Evolutionary conservation across 371 early-diverging fungal species (phyloP).

Genomic region (Thermomucor indicae-seudaticae): DNA sequence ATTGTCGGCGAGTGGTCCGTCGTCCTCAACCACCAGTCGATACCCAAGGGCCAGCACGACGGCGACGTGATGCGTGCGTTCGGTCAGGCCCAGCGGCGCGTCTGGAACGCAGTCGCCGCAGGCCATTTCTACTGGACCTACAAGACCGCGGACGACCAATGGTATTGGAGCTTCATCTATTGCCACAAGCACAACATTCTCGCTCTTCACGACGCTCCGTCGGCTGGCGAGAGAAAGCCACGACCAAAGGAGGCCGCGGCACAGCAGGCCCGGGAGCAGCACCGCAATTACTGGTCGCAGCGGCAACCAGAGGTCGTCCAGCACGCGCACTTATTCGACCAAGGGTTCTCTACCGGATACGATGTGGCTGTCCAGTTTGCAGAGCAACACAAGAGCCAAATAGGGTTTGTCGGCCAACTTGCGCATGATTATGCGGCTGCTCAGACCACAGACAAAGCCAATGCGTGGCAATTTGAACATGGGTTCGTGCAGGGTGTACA

Average conservation of each 20-base stretch:
- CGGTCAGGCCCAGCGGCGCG: constrained; percentile 9
- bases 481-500: constrained; percentile 17
- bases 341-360: constrained; percentile 17
- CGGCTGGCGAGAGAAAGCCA: not conserved
- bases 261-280: constrained; percentile 4
- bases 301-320: constrained; percentile 2
- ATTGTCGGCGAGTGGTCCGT: constrained; percentile 30
- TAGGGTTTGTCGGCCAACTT: constrained; percentile 21
- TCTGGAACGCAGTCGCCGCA: constrained; percentile 15
- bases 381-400: constrained; percentile 4
- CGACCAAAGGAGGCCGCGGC: not conserved
- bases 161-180: constrained; percentile 27
- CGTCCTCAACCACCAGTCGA: constrained; percentile 17
- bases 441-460: constrained; percentile 2
- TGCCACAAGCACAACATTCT: constrained; percentile 16
- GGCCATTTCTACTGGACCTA: constrained; percentile 32
- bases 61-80: constrained; percentile 16
- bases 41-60: constrained; percentile 14
- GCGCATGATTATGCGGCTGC: constrained; percentile 13
- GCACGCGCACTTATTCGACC: constrained; percentile 10
- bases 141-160: constrained; percentile 23
- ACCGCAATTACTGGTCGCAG: constrained; percentile 6
- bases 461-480: constrained; percentile 25
- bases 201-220: not conserved
- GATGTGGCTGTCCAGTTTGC: constrained; percentile 18